These are phyloP conservation scores for Chenopodium quinoa DNA, from an alignment of 148 eudicot species.

Conservation along the genomic window DNA sequence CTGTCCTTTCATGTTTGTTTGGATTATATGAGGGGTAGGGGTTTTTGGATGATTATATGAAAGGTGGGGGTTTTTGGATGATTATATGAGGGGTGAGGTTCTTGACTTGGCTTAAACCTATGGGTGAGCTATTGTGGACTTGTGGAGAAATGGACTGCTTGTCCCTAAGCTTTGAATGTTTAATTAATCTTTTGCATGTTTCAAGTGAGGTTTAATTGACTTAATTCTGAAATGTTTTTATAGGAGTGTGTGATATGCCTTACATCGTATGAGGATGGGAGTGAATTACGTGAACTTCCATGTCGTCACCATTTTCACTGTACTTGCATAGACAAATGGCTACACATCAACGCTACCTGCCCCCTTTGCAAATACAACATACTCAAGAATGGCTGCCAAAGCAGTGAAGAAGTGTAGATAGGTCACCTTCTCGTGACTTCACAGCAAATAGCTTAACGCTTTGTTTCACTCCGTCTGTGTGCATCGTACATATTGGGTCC, in stretches of 20 bases:
- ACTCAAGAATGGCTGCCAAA: conserved; percentile 60
- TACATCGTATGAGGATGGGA: conserved; percentile 68
- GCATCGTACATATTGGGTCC: conserved; percentile 24
- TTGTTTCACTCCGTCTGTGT: conserved; percentile 17
- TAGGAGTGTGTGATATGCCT: conserved; percentile 91
- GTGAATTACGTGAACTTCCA: conserved; percentile 81
- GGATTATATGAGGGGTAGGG: background rate
- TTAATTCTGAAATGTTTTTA: background rate
- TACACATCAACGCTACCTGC: conserved; percentile 79
- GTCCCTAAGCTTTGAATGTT: background rate
- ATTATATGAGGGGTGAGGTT: background rate
- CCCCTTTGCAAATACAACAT: conserved; percentile 95
- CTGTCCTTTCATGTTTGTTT: background rate
- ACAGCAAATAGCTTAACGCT: conserved; percentile 7
- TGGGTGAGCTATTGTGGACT: background rate
- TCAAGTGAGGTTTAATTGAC: background rate
- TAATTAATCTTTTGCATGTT: background rate
- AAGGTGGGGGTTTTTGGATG: background rate
- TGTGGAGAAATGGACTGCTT: background rate
- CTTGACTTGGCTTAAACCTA: background rate
- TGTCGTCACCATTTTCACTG: conserved; percentile 85
- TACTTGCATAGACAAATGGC: conserved; percentile 87
- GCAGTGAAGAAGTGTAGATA: conserved; percentile 62
- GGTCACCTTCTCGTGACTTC: background rate
- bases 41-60: background rate